Conservation (phyloP, 129 eudicot genomes). For the Centaurea solstitialis region DNA sequence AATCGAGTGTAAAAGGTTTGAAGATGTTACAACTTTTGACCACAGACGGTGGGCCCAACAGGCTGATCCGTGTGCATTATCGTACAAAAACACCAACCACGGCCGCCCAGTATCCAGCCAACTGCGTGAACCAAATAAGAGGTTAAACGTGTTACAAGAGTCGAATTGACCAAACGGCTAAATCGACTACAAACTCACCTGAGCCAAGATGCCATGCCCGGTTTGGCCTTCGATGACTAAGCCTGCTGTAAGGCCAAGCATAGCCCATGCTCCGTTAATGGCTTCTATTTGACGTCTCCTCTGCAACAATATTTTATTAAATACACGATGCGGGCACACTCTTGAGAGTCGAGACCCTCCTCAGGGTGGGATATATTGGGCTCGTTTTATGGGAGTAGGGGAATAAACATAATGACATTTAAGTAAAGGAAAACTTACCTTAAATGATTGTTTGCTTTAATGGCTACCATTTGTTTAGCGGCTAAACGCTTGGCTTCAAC, state of each 20-base stretch:
- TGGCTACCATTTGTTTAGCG: conserved; percentile 78
- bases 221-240: conserved; percentile 84
- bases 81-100: conserved; percentile 47
- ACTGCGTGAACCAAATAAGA: conserved; percentile 41
- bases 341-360: too few species aligned
- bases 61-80: conserved; percentile 29
- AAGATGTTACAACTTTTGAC: not conserved
- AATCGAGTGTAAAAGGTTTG: conserved; percentile 16
- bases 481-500: conserved; percentile 94
- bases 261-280: conserved; percentile 97
- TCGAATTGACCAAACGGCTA: not conserved
- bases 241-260: conserved; percentile 93
- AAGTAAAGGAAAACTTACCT: conserved; percentile 37
- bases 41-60: conserved; percentile 11
- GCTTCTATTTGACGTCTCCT: conserved; percentile 81
- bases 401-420: not conserved
- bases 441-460: conserved; percentile 67
- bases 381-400: not conserved
- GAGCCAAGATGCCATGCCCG: conserved; percentile 74
- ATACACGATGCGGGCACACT: not conserved
- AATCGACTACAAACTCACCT: conserved; percentile 51
- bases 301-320: conserved; percentile 33
- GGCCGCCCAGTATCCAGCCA: conserved; percentile 77
- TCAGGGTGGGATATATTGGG: not conserved
- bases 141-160: conserved; percentile 8